Evolutionary conservation across 768 basidiomycete genomes (phyloP), one percentile per base, ranked within the genome.

Genomic region (Polyporus arcularius): DNA sequence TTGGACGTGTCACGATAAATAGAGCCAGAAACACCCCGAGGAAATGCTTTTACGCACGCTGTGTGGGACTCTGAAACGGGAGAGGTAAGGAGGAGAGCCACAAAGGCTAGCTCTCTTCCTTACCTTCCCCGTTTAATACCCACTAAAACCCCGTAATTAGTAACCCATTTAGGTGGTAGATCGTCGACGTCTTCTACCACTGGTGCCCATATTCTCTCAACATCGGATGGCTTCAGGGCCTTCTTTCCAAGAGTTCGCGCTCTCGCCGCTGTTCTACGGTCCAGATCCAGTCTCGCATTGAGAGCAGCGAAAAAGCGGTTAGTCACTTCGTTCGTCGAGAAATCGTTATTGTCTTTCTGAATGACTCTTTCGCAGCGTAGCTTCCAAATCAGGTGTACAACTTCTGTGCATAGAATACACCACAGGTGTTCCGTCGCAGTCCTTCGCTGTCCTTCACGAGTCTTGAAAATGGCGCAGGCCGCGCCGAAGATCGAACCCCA

Each of bases 1-100:
- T 31, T 26, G 30, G 28, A 11, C 6, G 30, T 26, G 14, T 12
- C 32, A 11, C 6, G 28, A 30, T 10, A 30, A 28, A 6, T 26
- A 26, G 21, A 26, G 21, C 21, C 21, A 21, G 12, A 35, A 11
- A 7, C 38, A 35, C 35, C 9, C 2, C 54, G 28, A 18, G 57
- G 57, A 51, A 58, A 58, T 58, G 57, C 57, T 51, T 21, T 58
- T 58, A 58, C 57, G 57, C 57, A 58, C 48, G n/a, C 1, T 5
- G 57, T 58, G 57, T 58, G 57, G 57, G 57, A 51, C 57, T 58
- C 57, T 26, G 21, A 26, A 26, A 45, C 32, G 7, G 7, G 35
- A 45, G 28, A 3, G 10, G 18, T 26, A 9, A 41, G 28, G 10
- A 50, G 21, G 12, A 42, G 26, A 8, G 11, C 18, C 57, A n/a